Conservation (phyloP, 371 early-diverging fungal genomes). For the Syncephalis fuscata region DNA sequence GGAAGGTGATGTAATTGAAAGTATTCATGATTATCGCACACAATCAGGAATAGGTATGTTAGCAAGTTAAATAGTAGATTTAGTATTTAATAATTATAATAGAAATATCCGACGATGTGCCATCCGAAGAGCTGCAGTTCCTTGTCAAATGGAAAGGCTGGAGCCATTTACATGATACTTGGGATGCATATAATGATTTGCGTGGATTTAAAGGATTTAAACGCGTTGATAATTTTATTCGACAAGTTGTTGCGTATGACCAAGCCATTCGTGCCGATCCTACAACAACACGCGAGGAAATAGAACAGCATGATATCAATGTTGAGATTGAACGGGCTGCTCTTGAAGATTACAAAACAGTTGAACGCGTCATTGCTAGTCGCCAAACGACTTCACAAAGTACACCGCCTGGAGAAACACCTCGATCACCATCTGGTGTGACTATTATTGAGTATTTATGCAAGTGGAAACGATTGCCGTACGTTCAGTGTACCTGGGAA, state of each 20-base stretch:
- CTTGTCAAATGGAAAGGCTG: conserved; percentile 85
- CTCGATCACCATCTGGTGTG: conserved; percentile 9
- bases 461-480: conserved; percentile 83
- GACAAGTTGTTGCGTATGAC: conserved; percentile 42
- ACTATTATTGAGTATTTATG: conserved; percentile 53
- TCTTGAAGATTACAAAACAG: conserved; percentile 64
- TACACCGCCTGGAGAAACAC: conserved; percentile 6
- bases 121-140: conserved; percentile 43
- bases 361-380: conserved; percentile 75
- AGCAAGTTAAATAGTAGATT: neutral
- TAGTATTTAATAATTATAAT: neutral
- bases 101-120: neutral
- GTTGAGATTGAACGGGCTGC: conserved; percentile 64
- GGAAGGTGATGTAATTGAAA: conserved; percentile 45
- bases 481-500: conserved; percentile 89
- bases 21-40: conserved; percentile 34
- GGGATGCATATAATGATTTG: conserved; percentile 59
- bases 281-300: conserved; percentile 59
- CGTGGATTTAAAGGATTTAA: conserved; percentile 65
- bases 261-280: conserved; percentile 41
- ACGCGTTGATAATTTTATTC: conserved; percentile 79
- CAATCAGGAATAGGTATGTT: conserved; percentile 4
- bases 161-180: conserved; percentile 85
- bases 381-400: conserved; percentile 18
- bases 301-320: conserved; percentile 73